phyloP scores from a whole-genome alignment of 1,284 basidiomycete species.

The Ceratobasidium sp. region DNA sequence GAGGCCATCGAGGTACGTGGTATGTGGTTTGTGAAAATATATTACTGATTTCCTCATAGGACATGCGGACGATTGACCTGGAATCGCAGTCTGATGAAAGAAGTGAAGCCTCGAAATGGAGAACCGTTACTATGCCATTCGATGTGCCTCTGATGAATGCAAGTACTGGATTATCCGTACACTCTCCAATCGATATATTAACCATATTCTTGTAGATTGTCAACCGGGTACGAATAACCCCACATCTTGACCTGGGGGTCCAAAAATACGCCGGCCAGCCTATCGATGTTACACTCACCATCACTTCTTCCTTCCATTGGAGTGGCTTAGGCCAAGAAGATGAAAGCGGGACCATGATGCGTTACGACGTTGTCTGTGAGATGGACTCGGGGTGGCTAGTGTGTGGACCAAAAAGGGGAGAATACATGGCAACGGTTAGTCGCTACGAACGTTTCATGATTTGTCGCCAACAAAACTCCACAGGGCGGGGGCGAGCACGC shows the following conservation, averaged over 20 bases:
- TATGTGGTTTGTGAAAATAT: not conserved
- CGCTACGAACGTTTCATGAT: constrained; percentile 18
- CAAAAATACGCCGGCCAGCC: constrained; percentile 84
- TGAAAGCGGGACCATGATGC: constrained; percentile 66
- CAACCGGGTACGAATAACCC: constrained; percentile 72
- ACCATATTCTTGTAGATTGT: constrained; percentile 67
- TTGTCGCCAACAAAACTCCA: constrained; percentile 4
- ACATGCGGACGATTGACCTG: constrained; percentile 12
- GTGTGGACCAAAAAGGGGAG: constrained; percentile 82
- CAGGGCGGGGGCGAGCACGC: constrained; percentile 72
- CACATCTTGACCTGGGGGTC: constrained; percentile 60
- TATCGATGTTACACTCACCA: constrained; percentile 72
- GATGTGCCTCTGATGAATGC: constrained; percentile 86
- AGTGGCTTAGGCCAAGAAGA: constrained; percentile 63
- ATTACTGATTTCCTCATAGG: not conserved
- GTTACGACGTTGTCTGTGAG: constrained; percentile 80
- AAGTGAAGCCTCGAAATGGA: constrained; percentile 65
- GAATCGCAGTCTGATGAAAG: constrained; percentile 59
- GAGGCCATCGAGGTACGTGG: constrained; percentile 26
- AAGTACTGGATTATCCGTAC: constrained; percentile 54
- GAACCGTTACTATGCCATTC: constrained; percentile 81
- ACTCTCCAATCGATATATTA: not conserved
- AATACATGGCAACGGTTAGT: constrained; percentile 76
- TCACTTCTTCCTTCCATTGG: constrained; percentile 83
- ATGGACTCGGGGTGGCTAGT: constrained; percentile 84